These are phyloP conservation scores for Elsinoe australis DNA, from an alignment of 2,329 filamentous ascomycete species.

Conservation along the genomic window DNA sequence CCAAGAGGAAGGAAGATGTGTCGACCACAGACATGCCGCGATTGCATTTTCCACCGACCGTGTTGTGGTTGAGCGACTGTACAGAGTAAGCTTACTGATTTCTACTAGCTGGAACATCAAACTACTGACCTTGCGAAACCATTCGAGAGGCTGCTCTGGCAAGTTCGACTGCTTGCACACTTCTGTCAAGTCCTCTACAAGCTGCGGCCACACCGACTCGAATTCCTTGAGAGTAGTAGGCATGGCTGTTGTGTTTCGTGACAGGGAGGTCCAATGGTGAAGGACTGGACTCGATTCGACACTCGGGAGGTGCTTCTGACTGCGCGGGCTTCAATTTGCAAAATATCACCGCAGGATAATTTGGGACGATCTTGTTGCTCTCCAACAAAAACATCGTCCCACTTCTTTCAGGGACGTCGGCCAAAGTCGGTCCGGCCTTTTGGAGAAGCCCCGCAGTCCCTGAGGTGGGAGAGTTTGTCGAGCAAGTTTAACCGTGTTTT, in stretches of 20 bases:
- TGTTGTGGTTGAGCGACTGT: constrained; percentile 76
- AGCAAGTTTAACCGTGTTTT: constrained; percentile 13
- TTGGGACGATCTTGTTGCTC: background rate
- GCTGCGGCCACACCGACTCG: constrained; percentile 78
- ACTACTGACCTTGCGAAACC: constrained; percentile 68
- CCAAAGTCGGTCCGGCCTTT: constrained; percentile 8
- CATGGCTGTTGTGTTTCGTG: constrained; percentile 47
- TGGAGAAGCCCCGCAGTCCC: background rate
- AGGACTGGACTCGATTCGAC: no score
- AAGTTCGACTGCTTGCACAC: constrained; percentile 77
- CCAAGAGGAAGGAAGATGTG: constrained; percentile 72
- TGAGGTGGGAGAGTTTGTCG: constrained; percentile 3
- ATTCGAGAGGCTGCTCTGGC: constrained; percentile 69
- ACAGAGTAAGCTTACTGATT: no score
- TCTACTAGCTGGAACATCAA: background rate
- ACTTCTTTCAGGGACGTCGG: constrained; percentile 17
- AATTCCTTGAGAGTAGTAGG: constrained; percentile 77
- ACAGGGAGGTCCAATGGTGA: no score
- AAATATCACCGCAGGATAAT: no score
- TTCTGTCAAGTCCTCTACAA: constrained; percentile 72
- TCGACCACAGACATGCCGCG: constrained; percentile 97
- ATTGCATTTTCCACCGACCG: constrained; percentile 94
- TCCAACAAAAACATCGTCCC: constrained; percentile 18
- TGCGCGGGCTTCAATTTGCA: no score
- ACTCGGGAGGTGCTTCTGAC: no score